These are phyloP conservation scores for Flagelloscypha sp. DNA, from an alignment of 768 basidiomycete genomes.

Conservation along the genomic window DNA sequence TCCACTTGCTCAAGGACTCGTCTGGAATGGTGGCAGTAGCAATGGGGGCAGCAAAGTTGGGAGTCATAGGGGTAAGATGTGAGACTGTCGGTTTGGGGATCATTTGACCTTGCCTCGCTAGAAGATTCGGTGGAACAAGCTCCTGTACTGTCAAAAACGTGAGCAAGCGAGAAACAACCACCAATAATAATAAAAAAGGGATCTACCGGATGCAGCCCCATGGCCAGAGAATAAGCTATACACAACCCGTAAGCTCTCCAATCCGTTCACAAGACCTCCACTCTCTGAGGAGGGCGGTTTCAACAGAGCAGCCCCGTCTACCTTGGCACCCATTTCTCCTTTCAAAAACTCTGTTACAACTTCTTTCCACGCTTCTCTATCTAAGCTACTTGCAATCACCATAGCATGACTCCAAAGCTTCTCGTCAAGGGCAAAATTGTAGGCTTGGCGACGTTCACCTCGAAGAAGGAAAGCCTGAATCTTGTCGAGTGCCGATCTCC, in stretches of 20 bases:
- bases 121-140: constrained; percentile 49
- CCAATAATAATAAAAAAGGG: neutral
- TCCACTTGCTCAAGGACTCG: constrained; percentile 70
- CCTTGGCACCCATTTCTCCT: constrained; percentile 53
- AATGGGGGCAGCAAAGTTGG: constrained; percentile 46
- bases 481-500: constrained; percentile 59
- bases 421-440: constrained; percentile 80
- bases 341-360: constrained; percentile 80
- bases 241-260: constrained; percentile 70
- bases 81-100: constrained; percentile 22
- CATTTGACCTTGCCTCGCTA: constrained; percentile 35
- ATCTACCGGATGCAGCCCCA: constrained; percentile 65
- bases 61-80: constrained; percentile 50
- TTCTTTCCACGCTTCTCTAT: constrained; percentile 91
- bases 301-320: constrained; percentile 14
- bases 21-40: constrained; percentile 40
- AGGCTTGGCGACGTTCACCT: constrained; percentile 82
- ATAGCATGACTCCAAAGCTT: constrained; percentile 94
- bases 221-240: constrained; percentile 84
- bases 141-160: constrained; percentile 53
- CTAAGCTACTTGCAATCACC: constrained; percentile 86
- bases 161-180: constrained; percentile 6
- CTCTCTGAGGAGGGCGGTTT: too few relatives aligned
- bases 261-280: constrained; percentile 38
- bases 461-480: constrained; percentile 73